A percentile compares a stretch with the other conserved stretches of the same genome.
Conservation (phyloP, 306 rosid genomes). For the Medicago arabica region DNA sequence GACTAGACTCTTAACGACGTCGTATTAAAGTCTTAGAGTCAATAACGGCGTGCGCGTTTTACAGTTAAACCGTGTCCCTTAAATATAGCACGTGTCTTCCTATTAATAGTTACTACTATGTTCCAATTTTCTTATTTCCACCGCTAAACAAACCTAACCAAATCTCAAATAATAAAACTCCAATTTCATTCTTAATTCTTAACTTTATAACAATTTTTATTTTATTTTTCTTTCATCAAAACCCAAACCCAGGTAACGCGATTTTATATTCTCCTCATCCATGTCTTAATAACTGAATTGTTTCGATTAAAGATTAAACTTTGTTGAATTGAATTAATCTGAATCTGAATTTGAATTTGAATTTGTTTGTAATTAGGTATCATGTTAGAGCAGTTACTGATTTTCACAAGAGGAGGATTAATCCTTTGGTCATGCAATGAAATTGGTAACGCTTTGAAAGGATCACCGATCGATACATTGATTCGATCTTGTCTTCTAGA, state of each 20-base stretch:
- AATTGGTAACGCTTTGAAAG: conserved; percentile 82
- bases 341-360: not conserved
- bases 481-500: conserved; percentile 92
- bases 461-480: conserved; percentile 91
- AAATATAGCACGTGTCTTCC: conserved; percentile 20
- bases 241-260: conserved; percentile 13
- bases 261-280: not conserved
- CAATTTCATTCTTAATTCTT: not conserved
- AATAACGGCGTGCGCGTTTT: conserved; percentile 36
- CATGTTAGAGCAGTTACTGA: conserved; percentile 90
- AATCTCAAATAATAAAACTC: not conserved
- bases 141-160: not conserved
- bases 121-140: not conserved
- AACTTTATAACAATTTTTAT: not conserved
- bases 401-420: conserved; percentile 91
- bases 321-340: not conserved
- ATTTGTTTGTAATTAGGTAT: not conserved
- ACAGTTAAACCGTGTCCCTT: not conserved
- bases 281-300: not conserved
- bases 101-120: not conserved
- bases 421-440: conserved; percentile 94
- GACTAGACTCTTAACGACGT: not conserved
- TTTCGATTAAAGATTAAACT: no score
- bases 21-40: not conserved
- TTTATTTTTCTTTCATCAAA: not conserved